Evolutionary conservation across 2,329 filamentous ascomycete species (phyloP), one percentile per base, ranked within the genome.

Genomic region (Capronia americana): DNA sequence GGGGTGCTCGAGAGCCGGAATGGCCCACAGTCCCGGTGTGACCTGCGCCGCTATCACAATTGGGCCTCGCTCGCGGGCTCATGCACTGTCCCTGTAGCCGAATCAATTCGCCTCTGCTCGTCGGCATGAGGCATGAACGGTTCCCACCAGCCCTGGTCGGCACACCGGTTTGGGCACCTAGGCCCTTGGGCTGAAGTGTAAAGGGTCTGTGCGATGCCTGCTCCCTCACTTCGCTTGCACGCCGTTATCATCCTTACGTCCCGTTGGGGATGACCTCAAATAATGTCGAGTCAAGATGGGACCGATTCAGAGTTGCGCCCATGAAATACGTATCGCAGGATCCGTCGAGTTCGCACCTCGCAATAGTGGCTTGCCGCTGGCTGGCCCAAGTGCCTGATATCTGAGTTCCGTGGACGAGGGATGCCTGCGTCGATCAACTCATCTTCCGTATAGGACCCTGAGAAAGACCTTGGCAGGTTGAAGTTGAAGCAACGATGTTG

Each of bases 41-140:
- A 44, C 17, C 53, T n/a, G 28, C 28, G 53, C 53, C 53, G 28
- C 53, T 55, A 28, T 55, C 24, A 55, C 53, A 55, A 23, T 32
- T 34, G n/a, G 24, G 28, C 38, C 38, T 41, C 14, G 38, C 38
- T 41, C 38, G 17, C 38, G 14, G 17, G 3, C n/a, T 55, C 53
- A 55, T 55, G 53, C 53, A 55, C 12, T 4, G n/a, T 28, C 24
- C 24, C 53, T 34, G 23, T 20, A 30, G 28, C 53, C 53, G 53
- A 32, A 55, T 30, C 48, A 32, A 55, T 55, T 34, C 28, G 53
- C 53, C 53, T 63, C 14, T 44, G 28, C 28, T 51, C 54, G 24
- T 61, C 67, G 67, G 60, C 58, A 57, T 66, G 57, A 61, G 59
- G 64, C 67, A 69, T 69, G 67, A 69, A 69, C 67, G 55, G 67